Conservation (phyloP, 768 basidiomycete genomes). For the Basidioascus undulatus region DNA sequence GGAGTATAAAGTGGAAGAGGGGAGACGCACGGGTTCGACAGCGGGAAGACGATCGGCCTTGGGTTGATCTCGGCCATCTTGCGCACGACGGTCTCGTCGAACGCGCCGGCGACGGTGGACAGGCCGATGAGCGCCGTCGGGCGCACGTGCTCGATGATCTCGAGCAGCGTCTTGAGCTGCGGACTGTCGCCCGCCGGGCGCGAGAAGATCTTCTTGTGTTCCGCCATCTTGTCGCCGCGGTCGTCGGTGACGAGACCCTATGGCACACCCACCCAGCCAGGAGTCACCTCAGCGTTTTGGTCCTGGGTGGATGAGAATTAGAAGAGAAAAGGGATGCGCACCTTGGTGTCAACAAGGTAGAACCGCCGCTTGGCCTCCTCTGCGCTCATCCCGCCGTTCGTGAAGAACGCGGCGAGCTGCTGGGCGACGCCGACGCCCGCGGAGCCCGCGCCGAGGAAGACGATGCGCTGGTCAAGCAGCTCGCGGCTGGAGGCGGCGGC, state of each 20-base stretch:
- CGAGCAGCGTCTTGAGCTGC: conserved; percentile 45
- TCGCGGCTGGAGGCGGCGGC: conserved; percentile 43
- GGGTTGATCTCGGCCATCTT: conserved; percentile 56
- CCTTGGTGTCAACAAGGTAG: conserved; percentile 53
- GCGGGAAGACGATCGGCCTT: conserved; percentile 73
- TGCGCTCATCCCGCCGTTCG: conserved; percentile 43
- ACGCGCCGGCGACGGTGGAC: conserved; percentile 63
- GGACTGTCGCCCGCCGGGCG: conserved; percentile 54
- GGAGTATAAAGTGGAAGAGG: too few relatives aligned
- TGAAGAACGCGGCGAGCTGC: conserved; percentile 71
- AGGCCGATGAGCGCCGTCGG: conserved; percentile 77
- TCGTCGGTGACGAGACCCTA: conserved; percentile 58
- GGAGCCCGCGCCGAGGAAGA: conserved; percentile 81
- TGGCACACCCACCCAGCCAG: conserved; percentile 10
- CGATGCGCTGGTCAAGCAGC: conserved; percentile 49
- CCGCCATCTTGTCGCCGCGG: conserved; percentile 45
- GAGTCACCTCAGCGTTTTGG: not conserved
- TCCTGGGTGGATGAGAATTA: not conserved
- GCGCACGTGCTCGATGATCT: conserved; percentile 55
- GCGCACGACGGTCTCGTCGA: conserved; percentile 42
- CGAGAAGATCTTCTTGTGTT: conserved; percentile 72
- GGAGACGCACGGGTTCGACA: conserved; percentile 58
- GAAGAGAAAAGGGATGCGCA: conserved; percentile 2
- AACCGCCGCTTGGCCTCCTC: conserved; percentile 55
- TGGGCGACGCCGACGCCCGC: conserved; percentile 80